phyloP scores from a whole-genome alignment of 1,139 yeast genomes.

The Suhomyces atakaporum region DNA sequence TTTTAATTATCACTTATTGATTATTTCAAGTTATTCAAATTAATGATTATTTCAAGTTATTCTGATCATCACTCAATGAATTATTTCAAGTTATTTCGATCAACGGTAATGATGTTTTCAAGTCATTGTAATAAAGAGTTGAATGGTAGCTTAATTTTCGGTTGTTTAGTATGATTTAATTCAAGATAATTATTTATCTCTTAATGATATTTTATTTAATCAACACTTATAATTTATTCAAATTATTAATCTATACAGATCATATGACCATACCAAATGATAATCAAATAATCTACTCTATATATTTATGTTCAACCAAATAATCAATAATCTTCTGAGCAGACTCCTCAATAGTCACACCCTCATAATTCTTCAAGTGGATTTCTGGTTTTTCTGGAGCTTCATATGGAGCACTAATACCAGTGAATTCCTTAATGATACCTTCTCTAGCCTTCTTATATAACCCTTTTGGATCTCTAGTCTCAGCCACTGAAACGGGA shows the following conservation, averaged over 20 bases:
- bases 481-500: conserved; percentile 90
- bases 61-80: too few species aligned
- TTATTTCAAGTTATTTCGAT: too few species aligned
- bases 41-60: too few species aligned
- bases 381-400: conserved; percentile 85
- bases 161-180: too few species aligned
- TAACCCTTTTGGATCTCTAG: conserved; percentile 95
- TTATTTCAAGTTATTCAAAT: too few species aligned
- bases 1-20: too few species aligned
- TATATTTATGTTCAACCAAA: conserved; percentile 56
- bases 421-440: conserved; percentile 89
- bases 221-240: too few species aligned
- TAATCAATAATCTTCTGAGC: conserved; percentile 73
- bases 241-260: not conserved
- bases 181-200: too few species aligned
- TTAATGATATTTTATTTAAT: too few species aligned
- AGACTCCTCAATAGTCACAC: conserved; percentile 74
- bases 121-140: too few species aligned
- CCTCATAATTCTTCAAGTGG: conserved; percentile 69
- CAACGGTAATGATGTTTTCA: too few species aligned
- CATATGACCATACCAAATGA: not conserved
- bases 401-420: conserved; percentile 94
- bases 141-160: too few species aligned
- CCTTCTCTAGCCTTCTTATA: conserved; percentile 97
- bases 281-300: conserved; percentile 16